Evolutionary conservation across 371 early-diverging fungal genomes (phyloP).

Genomic region (Lichtheimia corymbifera): DNA sequence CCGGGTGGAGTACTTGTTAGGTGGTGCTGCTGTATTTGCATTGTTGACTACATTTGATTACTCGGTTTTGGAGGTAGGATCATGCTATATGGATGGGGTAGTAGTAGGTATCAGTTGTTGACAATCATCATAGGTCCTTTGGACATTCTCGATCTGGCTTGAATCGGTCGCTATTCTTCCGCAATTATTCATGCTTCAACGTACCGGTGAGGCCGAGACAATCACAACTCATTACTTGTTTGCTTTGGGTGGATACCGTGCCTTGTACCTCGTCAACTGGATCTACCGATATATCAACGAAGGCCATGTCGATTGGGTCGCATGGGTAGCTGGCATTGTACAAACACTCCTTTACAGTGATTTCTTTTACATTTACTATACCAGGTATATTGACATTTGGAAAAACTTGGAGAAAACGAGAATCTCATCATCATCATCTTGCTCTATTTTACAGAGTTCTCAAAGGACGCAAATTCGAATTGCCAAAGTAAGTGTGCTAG

Average conservation of each 20-base stretch:
- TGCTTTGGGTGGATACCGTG: slow-evolving; percentile 97
- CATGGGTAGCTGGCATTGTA: slow-evolving; percentile 85
- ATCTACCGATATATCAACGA: slow-evolving; percentile 86
- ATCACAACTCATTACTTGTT: slow-evolving; percentile 98
- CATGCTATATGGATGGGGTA: not conserved
- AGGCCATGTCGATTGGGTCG: slow-evolving; percentile 65
- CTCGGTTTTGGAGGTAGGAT: slow-evolving; percentile 67
- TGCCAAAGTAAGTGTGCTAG: slow-evolving; percentile 52
- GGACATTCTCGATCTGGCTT: slow-evolving; percentile 96
- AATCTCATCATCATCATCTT: not conserved
- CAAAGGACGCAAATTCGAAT: slow-evolving; percentile 83
- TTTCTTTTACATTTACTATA: slow-evolving; percentile 98
- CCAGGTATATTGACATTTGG: slow-evolving; percentile 57
- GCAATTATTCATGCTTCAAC: slow-evolving; percentile 94
- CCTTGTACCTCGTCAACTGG: slow-evolving; percentile 96
- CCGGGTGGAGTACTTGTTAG: slow-evolving; percentile 83
- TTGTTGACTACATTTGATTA: slow-evolving; percentile 72
- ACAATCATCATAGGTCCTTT: slow-evolving; percentile 64
- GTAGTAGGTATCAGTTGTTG: not conserved
- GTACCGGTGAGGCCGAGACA: slow-evolving; percentile 98
- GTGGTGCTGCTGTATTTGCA: slow-evolving; percentile 66
- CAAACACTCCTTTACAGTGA: slow-evolving; percentile 97
- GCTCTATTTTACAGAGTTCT: slow-evolving; percentile 62
- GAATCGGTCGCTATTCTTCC: slow-evolving; percentile 98
- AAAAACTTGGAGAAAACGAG: not conserved